These are phyloP conservation scores for Lactifluus piperatus DNA, from an alignment of 768 basidiomycete genomes.

Conservation along the genomic window DNA sequence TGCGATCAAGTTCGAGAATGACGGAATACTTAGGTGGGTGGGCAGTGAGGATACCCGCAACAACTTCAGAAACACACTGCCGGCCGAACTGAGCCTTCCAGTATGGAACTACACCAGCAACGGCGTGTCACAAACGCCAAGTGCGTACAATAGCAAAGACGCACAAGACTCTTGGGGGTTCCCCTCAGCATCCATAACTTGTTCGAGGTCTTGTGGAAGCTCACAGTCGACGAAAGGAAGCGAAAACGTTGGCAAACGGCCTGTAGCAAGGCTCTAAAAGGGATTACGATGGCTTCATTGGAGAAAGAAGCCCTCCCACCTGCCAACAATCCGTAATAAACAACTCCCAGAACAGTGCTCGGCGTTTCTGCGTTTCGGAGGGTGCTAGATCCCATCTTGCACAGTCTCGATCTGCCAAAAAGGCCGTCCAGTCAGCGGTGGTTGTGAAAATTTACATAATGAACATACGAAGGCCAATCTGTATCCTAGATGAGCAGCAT, in stretches of 20 bases:
- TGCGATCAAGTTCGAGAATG: constrained; percentile 52
- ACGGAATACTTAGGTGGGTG: constrained; percentile 53
- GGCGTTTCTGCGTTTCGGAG: constrained; percentile 60
- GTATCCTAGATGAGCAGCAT: not conserved
- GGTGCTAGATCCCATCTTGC: constrained; percentile 57
- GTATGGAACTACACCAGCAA: constrained; percentile 41
- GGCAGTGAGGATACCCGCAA: constrained; percentile 58
- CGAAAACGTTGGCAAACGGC: constrained; percentile 58
- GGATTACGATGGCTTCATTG: not conserved
- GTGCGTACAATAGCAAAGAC: constrained; percentile 21
- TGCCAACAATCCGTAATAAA: constrained; percentile 72
- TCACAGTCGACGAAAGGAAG: constrained; percentile 68
- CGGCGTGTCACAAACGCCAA: not conserved
- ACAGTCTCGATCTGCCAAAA: constrained; percentile 53
- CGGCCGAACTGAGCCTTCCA: constrained; percentile 67
- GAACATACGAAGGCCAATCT: constrained; percentile 57
- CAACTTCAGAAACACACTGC: constrained; percentile 58
- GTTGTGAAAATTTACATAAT: not conserved
- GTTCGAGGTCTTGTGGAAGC: constrained; percentile 50
- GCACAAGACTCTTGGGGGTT: constrained; percentile 49
- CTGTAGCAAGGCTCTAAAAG: constrained; percentile 55
- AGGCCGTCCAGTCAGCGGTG: not conserved
- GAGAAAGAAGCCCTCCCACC: constrained; percentile 28
- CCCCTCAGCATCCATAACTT: constrained; percentile 52
- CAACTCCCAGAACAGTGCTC: constrained; percentile 64